Conservation (phyloP, 352 stramenopile species). For the Phytophthora tubulina region DNA sequence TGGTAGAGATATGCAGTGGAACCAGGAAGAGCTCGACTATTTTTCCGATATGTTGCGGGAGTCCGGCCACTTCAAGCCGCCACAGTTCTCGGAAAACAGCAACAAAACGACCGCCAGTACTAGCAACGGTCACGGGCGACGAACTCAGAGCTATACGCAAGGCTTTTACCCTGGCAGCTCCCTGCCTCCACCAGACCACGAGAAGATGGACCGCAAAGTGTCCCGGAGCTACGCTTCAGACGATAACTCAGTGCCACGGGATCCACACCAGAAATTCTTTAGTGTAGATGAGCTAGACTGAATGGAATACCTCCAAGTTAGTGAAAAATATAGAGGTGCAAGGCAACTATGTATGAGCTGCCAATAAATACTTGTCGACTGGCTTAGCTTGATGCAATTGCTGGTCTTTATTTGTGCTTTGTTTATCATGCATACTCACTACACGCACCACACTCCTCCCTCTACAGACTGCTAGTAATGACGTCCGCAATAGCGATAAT, state of each 20-base stretch:
- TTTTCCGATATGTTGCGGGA: constrained; percentile 39
- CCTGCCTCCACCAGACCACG: constrained; percentile 11
- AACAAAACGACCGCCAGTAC: constrained; percentile 8
- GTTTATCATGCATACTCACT: constrained; percentile 24
- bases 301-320: constrained; percentile 1
- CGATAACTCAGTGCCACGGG: constrained; percentile 6
- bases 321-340: no score
- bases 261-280: constrained; percentile 49
- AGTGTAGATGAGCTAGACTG: constrained; percentile 71
- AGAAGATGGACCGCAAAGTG: constrained; percentile 19
- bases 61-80: constrained; percentile 32
- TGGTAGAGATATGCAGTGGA: constrained; percentile 47
- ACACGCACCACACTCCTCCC: constrained; percentile 7
- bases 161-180: constrained; percentile 19
- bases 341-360: no score
- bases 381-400: constrained; percentile 3
- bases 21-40: constrained; percentile 51
- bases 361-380: not conserved
- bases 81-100: constrained; percentile 13
- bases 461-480: constrained; percentile 57
- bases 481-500: constrained; percentile 77
- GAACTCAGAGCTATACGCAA: constrained; percentile 23
- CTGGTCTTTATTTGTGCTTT: constrained; percentile 13
- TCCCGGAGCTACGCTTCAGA: constrained; percentile 27
- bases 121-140: constrained; percentile 11